phyloP scores from a whole-genome alignment of 345 rosid genomes.

The Atalantia buxifolia region DNA sequence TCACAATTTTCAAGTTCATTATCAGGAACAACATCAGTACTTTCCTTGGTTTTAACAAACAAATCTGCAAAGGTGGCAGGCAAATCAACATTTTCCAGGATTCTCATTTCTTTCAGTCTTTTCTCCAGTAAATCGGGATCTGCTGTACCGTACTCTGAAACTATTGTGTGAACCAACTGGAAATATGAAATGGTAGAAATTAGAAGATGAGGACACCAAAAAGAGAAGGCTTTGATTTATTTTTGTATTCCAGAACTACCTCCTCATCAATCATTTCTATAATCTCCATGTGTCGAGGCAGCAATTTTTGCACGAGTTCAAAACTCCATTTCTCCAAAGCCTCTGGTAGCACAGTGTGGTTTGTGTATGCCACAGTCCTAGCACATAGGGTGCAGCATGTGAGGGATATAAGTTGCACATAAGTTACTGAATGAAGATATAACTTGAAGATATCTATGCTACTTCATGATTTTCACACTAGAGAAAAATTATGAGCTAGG shows the following conservation, averaged over 20 bases:
- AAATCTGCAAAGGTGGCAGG: constrained; percentile 60
- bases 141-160: constrained; percentile 53
- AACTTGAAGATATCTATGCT: not conserved
- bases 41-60: constrained; percentile 48
- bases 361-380: constrained; percentile 84
- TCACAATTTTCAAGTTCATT: constrained; percentile 28
- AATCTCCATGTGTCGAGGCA: constrained; percentile 78
- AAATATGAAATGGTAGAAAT: constrained; percentile 17
- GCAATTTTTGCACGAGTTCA: constrained; percentile 70
- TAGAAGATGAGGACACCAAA: constrained; percentile 6
- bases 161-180: constrained; percentile 60
- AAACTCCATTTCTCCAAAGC: constrained; percentile 90
- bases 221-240: constrained; percentile 11
- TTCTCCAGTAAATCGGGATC: constrained; percentile 49
- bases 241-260: constrained; percentile 36
- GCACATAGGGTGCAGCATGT: constrained; percentile 10
- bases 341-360: constrained; percentile 85
- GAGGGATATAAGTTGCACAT: constrained; percentile 6
- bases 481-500: not conserved
- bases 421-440: not conserved
- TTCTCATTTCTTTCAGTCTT: constrained; percentile 72
- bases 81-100: constrained; percentile 73
- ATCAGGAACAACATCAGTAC: constrained; percentile 19
- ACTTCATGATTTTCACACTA: not conserved
- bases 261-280: constrained; percentile 82